Evolutionary conservation across 129 eudicot genomes (phyloP).

Genomic region (Glebionis coronaria): DNA sequence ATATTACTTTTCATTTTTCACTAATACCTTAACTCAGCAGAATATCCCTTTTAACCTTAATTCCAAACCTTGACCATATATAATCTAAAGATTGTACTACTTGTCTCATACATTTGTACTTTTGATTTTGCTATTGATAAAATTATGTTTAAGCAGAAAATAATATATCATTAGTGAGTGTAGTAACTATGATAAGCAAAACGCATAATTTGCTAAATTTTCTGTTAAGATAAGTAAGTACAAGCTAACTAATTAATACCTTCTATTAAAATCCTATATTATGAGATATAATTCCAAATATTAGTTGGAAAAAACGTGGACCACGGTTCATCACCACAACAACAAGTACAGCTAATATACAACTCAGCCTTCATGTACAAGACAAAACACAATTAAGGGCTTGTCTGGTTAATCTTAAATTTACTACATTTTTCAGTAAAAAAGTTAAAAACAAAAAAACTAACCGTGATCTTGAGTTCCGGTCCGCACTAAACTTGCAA

Average conservation of each 20-base stretch:
- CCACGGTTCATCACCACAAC: conserved; percentile 20
- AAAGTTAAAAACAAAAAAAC: conserved; percentile 33
- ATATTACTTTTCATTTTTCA: conserved; percentile 11
- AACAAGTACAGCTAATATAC: conserved; percentile 23
- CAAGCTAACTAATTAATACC: not conserved
- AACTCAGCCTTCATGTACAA: conserved; percentile 15
- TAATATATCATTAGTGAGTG: too few relatives aligned
- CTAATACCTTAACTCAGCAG: conserved; percentile 15
- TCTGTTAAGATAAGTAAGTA: not conserved
- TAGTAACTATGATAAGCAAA: not conserved
- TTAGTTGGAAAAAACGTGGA: conserved; percentile 17
- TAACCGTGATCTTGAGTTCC: conserved; percentile 85
- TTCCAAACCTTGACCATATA: not conserved
- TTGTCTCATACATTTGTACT: not conserved
- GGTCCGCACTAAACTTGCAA: conserved; percentile 88
- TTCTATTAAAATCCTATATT: not conserved
- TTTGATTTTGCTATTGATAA: too few relatives aligned
- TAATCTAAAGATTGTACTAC: not conserved
- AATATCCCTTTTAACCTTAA: conserved; percentile 11
- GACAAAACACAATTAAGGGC: not conserved
- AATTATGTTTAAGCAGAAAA: too few relatives aligned
- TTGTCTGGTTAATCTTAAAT: too few relatives aligned
- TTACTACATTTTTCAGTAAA: too few relatives aligned
- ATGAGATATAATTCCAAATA: not conserved
- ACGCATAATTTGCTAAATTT: not conserved